Percentiles rank a stretch among this genome's conserved stretches.
phyloP scores from a whole-genome alignment of 2,329 filamentous ascomycete genomes.

The Elsinoe arachidis region DNA sequence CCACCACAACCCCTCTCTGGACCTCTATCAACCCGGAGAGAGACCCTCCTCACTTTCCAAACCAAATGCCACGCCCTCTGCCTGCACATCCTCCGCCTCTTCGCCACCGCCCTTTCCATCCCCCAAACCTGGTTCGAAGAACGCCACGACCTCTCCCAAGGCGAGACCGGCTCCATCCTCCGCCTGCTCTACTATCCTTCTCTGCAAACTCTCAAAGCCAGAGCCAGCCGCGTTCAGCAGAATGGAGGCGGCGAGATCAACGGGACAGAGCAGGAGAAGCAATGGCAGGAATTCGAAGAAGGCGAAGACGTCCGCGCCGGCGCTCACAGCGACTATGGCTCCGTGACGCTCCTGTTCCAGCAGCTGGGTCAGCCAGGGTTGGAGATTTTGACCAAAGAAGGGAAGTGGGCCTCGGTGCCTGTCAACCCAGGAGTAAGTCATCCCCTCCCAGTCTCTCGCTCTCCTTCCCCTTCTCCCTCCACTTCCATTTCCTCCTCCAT shows the following conservation, averaged over 20 bases:
- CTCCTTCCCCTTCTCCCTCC: not conserved
- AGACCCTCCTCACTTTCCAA: slow-evolving; percentile 58
- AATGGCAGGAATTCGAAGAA: slow-evolving; percentile 22
- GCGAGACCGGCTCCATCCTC: slow-evolving; percentile 44
- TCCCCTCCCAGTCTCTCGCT: not conserved
- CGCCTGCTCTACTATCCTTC: slow-evolving; percentile 44
- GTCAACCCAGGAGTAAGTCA: slow-evolving; percentile 29
- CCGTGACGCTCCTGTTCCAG: slow-evolving; percentile 68
- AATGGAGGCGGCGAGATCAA: not conserved
- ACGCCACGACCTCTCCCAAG: slow-evolving; percentile 47
- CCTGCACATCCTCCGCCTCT: slow-evolving; percentile 61
- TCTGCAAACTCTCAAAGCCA: slow-evolving; percentile 21
- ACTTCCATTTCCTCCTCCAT: not conserved
- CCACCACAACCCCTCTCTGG: slow-evolving; percentile 69
- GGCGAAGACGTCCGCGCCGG: slow-evolving; percentile 70
- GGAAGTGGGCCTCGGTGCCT: slow-evolving; percentile 37
- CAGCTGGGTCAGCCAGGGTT: slow-evolving; percentile 75
- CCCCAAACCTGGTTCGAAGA: slow-evolving; percentile 49
- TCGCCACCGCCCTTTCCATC: slow-evolving; percentile 63
- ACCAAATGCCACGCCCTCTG: slow-evolving; percentile 64
- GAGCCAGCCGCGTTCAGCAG: slow-evolving; percentile 20
- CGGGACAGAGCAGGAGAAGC: slow-evolving; percentile 17
- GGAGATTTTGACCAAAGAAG: slow-evolving; percentile 58
- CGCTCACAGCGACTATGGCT: slow-evolving; percentile 81
- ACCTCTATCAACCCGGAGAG: slow-evolving; percentile 51